phyloP scores from a whole-genome alignment of 768 basidiomycete genomes.

The Boletus coccyginus region DNA sequence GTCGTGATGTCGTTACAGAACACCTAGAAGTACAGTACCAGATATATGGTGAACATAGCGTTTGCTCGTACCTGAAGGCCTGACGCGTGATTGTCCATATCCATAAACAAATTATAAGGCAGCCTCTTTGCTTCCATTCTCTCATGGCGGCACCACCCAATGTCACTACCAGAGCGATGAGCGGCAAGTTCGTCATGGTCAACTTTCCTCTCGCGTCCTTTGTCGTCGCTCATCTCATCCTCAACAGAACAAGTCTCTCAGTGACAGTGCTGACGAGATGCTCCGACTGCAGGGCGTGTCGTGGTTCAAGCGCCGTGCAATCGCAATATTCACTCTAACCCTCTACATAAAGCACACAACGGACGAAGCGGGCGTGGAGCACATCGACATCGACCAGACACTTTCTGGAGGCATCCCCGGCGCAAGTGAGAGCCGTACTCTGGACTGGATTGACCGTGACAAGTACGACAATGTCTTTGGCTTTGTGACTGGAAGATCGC shows the following conservation, averaged over 20 bases:
- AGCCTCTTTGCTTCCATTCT: no score
- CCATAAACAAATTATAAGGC: no score
- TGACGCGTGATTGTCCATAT: no score
- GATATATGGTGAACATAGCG: no score
- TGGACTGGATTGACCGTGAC: slow-evolving; percentile 56
- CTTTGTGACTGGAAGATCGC: slow-evolving; percentile 48
- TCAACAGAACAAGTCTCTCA: slow-evolving; percentile 64
- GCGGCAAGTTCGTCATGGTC: slow-evolving; percentile 65
- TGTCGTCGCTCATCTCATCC: slow-evolving; percentile 1
- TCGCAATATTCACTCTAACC: slow-evolving; percentile 54
- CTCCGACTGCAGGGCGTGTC: slow-evolving; percentile 68
- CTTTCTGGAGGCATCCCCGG: slow-evolving; percentile 61
- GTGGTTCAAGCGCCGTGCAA: slow-evolving; percentile 68
- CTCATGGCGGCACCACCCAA: slow-evolving; percentile 54
- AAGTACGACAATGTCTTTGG: slow-evolving; percentile 64
- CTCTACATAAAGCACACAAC: slow-evolving; percentile 64
- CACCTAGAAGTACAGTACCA: not conserved
- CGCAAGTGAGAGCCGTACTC: slow-evolving; percentile 52
- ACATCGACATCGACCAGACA: slow-evolving; percentile 64
- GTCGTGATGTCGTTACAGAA: not conserved
- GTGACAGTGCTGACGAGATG: slow-evolving; percentile 60
- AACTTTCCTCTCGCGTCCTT: not conserved
- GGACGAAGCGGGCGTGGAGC: slow-evolving; percentile 56
- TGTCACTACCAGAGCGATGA: slow-evolving; percentile 57
- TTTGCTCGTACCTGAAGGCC: no score